Evolutionary conservation across 768 basidiomycete species (phyloP), one percentile per base, ranked within the genome.

Genomic region (Pholiota microspora): DNA sequence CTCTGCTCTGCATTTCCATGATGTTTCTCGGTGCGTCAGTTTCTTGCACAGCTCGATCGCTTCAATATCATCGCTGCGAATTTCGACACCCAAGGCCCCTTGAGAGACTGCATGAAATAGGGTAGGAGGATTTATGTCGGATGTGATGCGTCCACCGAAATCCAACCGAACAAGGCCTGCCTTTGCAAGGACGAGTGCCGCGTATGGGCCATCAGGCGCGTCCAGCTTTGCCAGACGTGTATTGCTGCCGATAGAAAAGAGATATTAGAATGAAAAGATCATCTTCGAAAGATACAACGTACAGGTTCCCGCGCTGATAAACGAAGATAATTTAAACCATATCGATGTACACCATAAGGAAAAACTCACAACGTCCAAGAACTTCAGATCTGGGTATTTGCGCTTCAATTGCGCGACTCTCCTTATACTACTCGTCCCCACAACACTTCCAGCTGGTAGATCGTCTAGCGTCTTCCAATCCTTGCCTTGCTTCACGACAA

Each of bases 381-480:
- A 97, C 51, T 81, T 77, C 50, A 99, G 74, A 44, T 77, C 69
- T 0, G 92, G 91, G 70, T 83, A 95, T 51, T 75, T 80, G 60
- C 89, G 79, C 71, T 85, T 86, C 57, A 98, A 68, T 69, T 98
- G 95, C 6, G 97, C 96, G 25, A 96, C 86, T 55, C 97, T 74
- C 48, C 97, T 80, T 28, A 99, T 92, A 69, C 92, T 94, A 62
- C 92, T 92, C 40, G 97, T 98, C 12, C 97, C 97, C n/a, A 99
- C 84, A 7, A 95, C 88, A 62, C 86, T 89, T 8, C 94, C 94
- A 10, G 80, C 80, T 1, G 96, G 94, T 36, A 98, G 66, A 28
- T 98, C 95, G 28, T 85, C 86, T 45, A 99, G 71, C 1, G 67
- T 78, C 67, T 79, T 89, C 79, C 88, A 95, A 4, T 56, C 55